Evolutionary conservation across 2,329 filamentous ascomycete genomes (phyloP).

Genomic region (Nigrograna mackinnonii): DNA sequence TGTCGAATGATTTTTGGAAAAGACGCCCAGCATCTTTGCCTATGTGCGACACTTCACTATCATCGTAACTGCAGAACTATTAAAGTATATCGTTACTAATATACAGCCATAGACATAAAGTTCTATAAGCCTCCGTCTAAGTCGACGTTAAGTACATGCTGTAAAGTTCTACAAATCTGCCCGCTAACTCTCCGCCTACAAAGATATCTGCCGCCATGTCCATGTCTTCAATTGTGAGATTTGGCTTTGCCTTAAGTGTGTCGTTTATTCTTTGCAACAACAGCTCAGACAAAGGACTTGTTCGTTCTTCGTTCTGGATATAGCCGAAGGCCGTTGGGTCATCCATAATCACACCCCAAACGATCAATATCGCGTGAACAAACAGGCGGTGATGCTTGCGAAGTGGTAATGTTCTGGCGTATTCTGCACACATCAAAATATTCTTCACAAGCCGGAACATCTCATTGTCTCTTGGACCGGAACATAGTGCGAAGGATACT

Average conservation of each 20-base stretch:
- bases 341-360: slow-evolving; percentile 16
- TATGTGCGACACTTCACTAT: too few relatives aligned
- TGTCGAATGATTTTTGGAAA: too few relatives aligned
- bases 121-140: slow-evolving; percentile 2
- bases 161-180: slow-evolving; percentile 15
- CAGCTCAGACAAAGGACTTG: slow-evolving; percentile 6
- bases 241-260: slow-evolving; percentile 9
- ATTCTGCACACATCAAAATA: slow-evolving; percentile 15
- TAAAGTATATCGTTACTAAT: slow-evolving; percentile 1
- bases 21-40: too few relatives aligned
- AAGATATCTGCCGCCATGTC: slow-evolving; percentile 17
- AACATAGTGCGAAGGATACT: slow-evolving; percentile 2
- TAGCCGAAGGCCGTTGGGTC: slow-evolving; percentile 4
- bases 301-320: slow-evolving; percentile 5
- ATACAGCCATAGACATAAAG: slow-evolving; percentile 1
- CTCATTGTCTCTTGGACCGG: slow-evolving; percentile 10
- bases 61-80: neutral
- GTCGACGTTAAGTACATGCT: slow-evolving; percentile 9
- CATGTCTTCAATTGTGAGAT: slow-evolving; percentile 14
- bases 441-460: slow-evolving; percentile 12
- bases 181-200: slow-evolving; percentile 14
- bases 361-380: slow-evolving; percentile 12
- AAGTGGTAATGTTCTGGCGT: slow-evolving; percentile 12
- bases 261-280: slow-evolving; percentile 12
- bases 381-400: slow-evolving; percentile 14